Evolutionary conservation across 805 yeast species (phyloP).

Genomic region (Candida peoriensis): DNA sequence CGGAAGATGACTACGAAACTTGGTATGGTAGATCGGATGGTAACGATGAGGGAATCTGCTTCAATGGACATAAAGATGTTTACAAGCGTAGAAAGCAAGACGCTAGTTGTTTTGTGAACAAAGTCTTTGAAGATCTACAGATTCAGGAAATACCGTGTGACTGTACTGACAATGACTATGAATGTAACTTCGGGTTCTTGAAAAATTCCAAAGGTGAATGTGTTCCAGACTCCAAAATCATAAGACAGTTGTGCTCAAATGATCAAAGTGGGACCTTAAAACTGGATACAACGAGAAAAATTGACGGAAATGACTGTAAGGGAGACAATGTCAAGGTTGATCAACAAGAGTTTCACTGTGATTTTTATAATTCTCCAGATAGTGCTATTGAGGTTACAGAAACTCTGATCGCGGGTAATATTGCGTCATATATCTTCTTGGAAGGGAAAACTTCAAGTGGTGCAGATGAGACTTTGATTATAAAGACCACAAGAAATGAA

Average conservation of each 20-base stretch:
- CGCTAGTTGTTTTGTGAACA: conserved; percentile 53
- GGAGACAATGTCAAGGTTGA: conserved; percentile 10
- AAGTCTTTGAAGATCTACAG: conserved; percentile 32
- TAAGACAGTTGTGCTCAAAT: conserved; percentile 31
- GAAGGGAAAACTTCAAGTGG: conserved; percentile 31
- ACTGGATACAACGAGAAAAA: conserved; percentile 12
- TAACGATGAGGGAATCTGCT: conserved; percentile 40
- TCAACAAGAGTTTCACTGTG: conserved; percentile 13
- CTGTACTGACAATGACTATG: conserved; percentile 62
- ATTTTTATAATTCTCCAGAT: conserved; percentile 18
- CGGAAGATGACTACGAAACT: conserved; percentile 54
- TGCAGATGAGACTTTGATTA: conserved; percentile 57
- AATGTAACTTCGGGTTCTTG: conserved; percentile 57
- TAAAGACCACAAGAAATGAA: conserved; percentile 46
- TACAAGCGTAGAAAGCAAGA: conserved; percentile 62
- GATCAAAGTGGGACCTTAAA: conserved; percentile 16
- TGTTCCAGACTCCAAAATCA: conserved; percentile 29
- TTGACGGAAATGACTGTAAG: conserved; percentile 20
- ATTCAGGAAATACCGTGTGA: conserved; percentile 52
- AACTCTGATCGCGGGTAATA: conserved; percentile 43
- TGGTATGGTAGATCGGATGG: conserved; percentile 47
- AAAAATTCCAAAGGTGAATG: conserved; percentile 41
- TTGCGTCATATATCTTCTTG: conserved; percentile 54
- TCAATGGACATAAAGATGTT: conserved; percentile 64
- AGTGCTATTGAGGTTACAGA: conserved; percentile 26